Conservation (phyloP, 2,329 filamentous ascomycete genomes). For the Pestalotiopsis sp. region DNA sequence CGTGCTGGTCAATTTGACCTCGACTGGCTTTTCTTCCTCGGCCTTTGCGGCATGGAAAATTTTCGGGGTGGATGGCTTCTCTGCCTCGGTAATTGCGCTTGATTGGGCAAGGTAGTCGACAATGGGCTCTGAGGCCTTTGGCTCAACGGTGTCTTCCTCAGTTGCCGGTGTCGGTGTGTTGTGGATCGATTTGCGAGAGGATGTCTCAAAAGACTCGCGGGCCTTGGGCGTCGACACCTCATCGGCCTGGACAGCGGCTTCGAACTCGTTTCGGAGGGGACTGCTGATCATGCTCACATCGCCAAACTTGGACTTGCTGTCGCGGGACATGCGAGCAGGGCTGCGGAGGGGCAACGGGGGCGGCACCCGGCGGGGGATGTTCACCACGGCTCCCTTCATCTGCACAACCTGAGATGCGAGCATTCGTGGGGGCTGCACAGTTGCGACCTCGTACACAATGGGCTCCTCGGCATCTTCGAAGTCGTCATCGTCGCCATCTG, state of each 20-base stretch:
- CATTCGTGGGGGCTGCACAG: conserved; percentile 57
- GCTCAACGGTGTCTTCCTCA: neutral
- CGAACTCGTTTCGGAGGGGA: conserved; percentile 54
- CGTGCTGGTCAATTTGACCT: neutral
- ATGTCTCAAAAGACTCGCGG: conserved; percentile 15
- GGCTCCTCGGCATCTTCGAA: conserved; percentile 61
- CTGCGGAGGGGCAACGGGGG: conserved; percentile 80
- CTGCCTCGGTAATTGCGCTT: neutral
- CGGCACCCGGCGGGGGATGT: conserved; percentile 78
- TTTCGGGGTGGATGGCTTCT: neutral
- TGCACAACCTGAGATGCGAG: conserved; percentile 68
- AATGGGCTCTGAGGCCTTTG: neutral
- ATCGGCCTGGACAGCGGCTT: conserved; percentile 23
- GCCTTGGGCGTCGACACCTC: conserved; percentile 27
- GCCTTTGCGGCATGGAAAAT: neutral
- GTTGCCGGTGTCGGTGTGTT: neutral
- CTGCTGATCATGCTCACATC: conserved; percentile 57
- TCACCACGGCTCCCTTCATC: conserved; percentile 79
- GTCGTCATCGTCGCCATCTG: conserved; percentile 49
- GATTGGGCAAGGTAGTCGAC: neutral
- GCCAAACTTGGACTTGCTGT: conserved; percentile 58
- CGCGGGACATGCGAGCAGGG: conserved; percentile 63
- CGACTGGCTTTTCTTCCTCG: neutral
- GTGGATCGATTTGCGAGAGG: neutral
- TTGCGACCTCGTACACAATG: conserved; percentile 69